Conservation (phyloP, 2,329 filamentous ascomycete genomes). For the Ampelomyces quisqualis region DNA sequence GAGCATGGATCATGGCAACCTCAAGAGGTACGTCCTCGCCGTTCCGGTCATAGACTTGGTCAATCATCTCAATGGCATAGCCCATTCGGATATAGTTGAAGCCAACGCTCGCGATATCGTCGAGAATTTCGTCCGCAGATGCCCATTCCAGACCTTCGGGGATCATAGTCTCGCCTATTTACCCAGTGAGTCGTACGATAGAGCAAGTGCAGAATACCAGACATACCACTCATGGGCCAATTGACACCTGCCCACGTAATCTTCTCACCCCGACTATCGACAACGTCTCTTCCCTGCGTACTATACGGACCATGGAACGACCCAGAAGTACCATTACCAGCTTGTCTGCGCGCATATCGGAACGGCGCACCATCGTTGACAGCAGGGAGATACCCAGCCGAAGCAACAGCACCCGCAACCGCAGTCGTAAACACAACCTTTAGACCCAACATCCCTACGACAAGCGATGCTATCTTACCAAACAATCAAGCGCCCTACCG, state of each 20-base stretch:
- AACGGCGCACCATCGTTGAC: slow-evolving; percentile 18
- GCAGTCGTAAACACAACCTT: slow-evolving; percentile 21
- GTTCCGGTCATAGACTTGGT: slow-evolving; percentile 46
- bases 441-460: slow-evolving; percentile 20
- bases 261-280: slow-evolving; percentile 43
- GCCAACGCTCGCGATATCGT: slow-evolving; percentile 54
- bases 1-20: slow-evolving; percentile 43
- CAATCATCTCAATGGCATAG: slow-evolving; percentile 47
- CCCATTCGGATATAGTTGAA: slow-evolving; percentile 63
- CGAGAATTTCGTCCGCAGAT: slow-evolving; percentile 53
- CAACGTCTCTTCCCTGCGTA: slow-evolving; percentile 44
- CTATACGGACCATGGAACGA: slow-evolving; percentile 39
- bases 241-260: slow-evolving; percentile 63
- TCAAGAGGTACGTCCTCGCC: slow-evolving; percentile 44
- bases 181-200: slow-evolving; percentile 11
- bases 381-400: slow-evolving; percentile 20
- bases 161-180: slow-evolving; percentile 59
- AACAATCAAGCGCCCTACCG: slow-evolving; percentile 5
- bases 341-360: slow-evolving; percentile 19
- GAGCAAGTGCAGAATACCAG: neutral
- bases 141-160: slow-evolving; percentile 62
- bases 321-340: slow-evolving; percentile 19
- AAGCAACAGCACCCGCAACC: slow-evolving; percentile 17
- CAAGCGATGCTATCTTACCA: neutral
- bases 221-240: slow-evolving; percentile 52